phyloP scores from a whole-genome alignment of 1,284 basidiomycete species.

The Ganoderma lingzhi region DNA sequence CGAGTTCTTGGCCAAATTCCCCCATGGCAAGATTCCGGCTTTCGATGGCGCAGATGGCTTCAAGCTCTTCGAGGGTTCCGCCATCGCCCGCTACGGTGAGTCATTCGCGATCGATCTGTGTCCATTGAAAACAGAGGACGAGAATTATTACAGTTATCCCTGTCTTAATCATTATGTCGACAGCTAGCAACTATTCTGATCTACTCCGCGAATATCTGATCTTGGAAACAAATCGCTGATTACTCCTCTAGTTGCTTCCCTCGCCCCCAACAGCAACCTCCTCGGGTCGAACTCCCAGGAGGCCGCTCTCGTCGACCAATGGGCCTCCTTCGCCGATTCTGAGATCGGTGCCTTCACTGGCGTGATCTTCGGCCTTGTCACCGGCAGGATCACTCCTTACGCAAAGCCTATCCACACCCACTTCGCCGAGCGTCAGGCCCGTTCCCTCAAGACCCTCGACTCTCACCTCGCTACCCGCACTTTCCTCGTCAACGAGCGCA shows the following conservation, averaged over 20 bases:
- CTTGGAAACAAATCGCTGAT: conserved; percentile 28
- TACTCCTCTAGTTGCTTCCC: conserved; percentile 69
- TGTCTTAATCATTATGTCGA: conserved; percentile 63
- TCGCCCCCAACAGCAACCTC: conserved; percentile 74
- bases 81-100: conserved; percentile 93
- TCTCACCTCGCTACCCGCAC: conserved; percentile 81
- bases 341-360: conserved; percentile 52
- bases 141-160: conserved; percentile 63
- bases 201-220: conserved; percentile 14
- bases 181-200: conserved; percentile 46
- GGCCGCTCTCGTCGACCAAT: conserved; percentile 72
- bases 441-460: conserved; percentile 75
- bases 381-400: conserved; percentile 60
- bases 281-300: conserved; percentile 64
- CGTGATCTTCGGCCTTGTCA: conserved; percentile 46
- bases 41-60: conserved; percentile 84
- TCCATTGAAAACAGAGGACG: conserved; percentile 39
- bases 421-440: conserved; percentile 60
- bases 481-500: conserved; percentile 93
- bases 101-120: conserved; percentile 18
- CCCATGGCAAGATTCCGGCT: conserved; percentile 86
- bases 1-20: conserved; percentile 84
- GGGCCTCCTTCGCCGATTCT: conserved; percentile 68
- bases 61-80: conserved; percentile 79
- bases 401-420: conserved; percentile 70